A percentile compares a stretch with the other conserved stretches of the same genome.
These are phyloP conservation scores for Linum tenue DNA, from an alignment of 345 rosid species.

Conservation along the genomic window DNA sequence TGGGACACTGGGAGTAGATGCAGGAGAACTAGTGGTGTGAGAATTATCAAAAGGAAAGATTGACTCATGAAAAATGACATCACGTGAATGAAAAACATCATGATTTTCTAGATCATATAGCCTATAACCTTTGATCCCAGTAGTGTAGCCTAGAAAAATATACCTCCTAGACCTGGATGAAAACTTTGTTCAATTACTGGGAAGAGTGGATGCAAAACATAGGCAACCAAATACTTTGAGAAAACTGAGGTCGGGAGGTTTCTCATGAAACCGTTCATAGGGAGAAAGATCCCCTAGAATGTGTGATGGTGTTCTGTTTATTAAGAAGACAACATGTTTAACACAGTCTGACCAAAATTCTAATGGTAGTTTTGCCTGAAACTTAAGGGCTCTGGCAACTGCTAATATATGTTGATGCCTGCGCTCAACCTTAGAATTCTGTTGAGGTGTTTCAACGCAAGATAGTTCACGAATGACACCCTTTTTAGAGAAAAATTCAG, in stretches of 20 bases:
- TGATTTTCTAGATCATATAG: background rate
- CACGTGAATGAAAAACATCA: too few relatives aligned
- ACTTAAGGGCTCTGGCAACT: too few relatives aligned
- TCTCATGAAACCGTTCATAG: background rate
- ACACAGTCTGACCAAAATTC: background rate
- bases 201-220: slow-evolving; percentile 1
- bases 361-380: background rate
- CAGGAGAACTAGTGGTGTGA: too few relatives aligned
- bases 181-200: background rate
- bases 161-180: background rate
- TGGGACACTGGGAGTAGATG: too few relatives aligned
- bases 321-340: too few relatives aligned
- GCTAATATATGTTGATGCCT: too few relatives aligned
- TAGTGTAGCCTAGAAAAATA: background rate
- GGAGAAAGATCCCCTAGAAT: background rate
- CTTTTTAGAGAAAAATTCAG: background rate
- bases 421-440: too few relatives aligned
- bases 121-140: background rate
- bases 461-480: background rate
- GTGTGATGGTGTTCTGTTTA: background rate
- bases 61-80: too few relatives aligned
- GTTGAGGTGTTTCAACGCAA: background rate
- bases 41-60: too few relatives aligned
- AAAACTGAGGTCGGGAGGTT: background rate
- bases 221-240: background rate